phyloP scores from a whole-genome alignment of 2,329 filamentous ascomycete genomes.

The Didymella glomerata region DNA sequence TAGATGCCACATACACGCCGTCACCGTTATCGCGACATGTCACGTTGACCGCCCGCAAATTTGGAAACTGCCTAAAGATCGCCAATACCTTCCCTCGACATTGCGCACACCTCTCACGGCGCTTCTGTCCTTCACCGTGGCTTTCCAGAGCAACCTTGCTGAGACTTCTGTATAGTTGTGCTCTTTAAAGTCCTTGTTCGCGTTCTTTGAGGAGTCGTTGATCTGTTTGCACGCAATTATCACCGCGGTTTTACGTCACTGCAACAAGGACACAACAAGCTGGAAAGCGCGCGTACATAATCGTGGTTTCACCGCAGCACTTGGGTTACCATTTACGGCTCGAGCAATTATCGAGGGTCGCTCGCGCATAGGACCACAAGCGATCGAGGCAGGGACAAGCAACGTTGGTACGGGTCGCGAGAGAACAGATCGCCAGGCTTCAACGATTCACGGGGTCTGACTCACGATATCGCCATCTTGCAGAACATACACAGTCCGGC shows the following conservation, averaged over 20 bases:
- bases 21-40: constrained; percentile 6
- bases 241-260: constrained; percentile 23
- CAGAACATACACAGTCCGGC: background rate
- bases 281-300: constrained; percentile 24
- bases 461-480: constrained; percentile 2
- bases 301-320: constrained; percentile 10
- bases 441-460: constrained; percentile 10
- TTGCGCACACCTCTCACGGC: constrained; percentile 10
- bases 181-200: constrained; percentile 12
- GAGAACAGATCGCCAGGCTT: constrained; percentile 2
- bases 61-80: background rate
- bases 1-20: constrained; percentile 1
- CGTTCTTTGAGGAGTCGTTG: constrained; percentile 26
- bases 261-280: constrained; percentile 30
- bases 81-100: constrained; percentile 7
- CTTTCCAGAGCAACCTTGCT: constrained; percentile 8
- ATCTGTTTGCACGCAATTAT: constrained; percentile 29
- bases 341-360: background rate
- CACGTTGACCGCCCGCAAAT: constrained; percentile 3
- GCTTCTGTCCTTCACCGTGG: constrained; percentile 1
- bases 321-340: background rate
- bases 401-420: constrained; percentile 9
- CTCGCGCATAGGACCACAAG: constrained; percentile 2
- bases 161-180: constrained; percentile 3
- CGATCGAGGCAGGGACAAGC: constrained; percentile 6